phyloP scores from a whole-genome alignment of 805 yeast species.

The Ogataea methylovora region DNA sequence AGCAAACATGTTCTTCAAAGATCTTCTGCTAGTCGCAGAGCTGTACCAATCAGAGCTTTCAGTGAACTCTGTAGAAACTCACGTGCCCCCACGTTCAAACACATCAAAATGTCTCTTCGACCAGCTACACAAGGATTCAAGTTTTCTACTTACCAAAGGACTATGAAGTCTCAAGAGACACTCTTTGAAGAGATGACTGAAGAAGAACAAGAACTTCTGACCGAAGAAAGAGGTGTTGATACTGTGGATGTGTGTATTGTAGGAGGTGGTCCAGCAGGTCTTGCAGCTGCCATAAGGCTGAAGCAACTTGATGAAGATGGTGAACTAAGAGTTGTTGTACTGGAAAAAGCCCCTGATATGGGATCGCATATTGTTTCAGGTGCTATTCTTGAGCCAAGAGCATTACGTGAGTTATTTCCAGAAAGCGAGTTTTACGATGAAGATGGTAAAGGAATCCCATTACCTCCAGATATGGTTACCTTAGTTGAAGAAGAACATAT shows the following conservation, averaged over 20 bases:
- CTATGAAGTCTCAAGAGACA: constrained; percentile 15
- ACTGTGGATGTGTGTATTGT: constrained; percentile 91
- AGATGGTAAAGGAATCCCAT: constrained; percentile 52
- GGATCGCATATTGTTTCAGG: constrained; percentile 93
- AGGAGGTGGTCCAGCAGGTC: constrained; percentile 97
- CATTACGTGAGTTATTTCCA: constrained; percentile 77
- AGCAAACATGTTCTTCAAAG: too few species aligned
- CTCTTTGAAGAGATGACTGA: constrained; percentile 21
- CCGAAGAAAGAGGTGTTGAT: constrained; percentile 72
- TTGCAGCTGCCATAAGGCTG: constrained; percentile 84
- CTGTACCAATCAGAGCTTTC: too few species aligned
- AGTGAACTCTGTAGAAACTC: too few species aligned
- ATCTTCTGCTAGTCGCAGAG: too few species aligned
- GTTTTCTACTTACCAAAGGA: constrained; percentile 1
- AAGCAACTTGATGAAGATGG: constrained; percentile 76
- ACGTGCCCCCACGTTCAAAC: too few species aligned
- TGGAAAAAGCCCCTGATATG: constrained; percentile 90
- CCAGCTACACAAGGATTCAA: too few species aligned
- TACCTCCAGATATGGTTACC: constrained; percentile 74
- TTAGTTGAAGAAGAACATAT: constrained; percentile 68
- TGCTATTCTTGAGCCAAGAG: constrained; percentile 87
- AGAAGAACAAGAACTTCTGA: constrained; percentile 40
- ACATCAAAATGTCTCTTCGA: too few species aligned
- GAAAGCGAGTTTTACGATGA: constrained; percentile 48
- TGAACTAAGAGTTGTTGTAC: constrained; percentile 69